These are phyloP conservation scores for Tylopilus subfusipes DNA, from an alignment of 768 basidiomycete species.

Conservation along the genomic window DNA sequence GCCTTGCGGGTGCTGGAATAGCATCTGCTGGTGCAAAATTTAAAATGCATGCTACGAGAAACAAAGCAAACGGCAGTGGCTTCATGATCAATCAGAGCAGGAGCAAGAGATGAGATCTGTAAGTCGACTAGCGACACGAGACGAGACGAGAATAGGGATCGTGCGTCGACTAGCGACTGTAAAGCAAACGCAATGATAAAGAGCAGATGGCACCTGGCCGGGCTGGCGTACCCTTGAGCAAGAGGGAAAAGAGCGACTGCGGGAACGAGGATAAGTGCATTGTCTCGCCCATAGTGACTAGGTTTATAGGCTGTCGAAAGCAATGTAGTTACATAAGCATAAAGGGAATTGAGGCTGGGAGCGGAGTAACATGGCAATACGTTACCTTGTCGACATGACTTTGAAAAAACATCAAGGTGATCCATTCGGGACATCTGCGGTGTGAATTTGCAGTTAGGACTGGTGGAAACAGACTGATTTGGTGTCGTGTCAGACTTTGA, in stretches of 20 bases:
- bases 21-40: conserved; percentile 36
- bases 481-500: background rate
- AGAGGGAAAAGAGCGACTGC: background rate
- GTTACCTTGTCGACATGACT: conserved; percentile 23
- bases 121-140: conserved; percentile 14
- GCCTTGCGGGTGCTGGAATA: conserved; percentile 18
- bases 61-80: conserved; percentile 43
- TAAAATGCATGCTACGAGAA: conserved; percentile 53
- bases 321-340: conserved; percentile 15
- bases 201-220: conserved; percentile 23
- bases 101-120: background rate
- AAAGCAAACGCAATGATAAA: conserved; percentile 7
- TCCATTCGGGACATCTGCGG: background rate
- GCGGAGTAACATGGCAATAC: conserved; percentile 2
- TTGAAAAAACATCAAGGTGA: background rate
- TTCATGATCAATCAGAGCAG: conserved; percentile 43
- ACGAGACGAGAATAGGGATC: background rate
- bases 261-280: background rate
- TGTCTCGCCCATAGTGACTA: background rate
- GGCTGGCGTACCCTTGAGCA: background rate
- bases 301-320: background rate
- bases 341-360: background rate
- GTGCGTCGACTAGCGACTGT: conserved; percentile 18
- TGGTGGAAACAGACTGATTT: conserved; percentile 13
- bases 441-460: conserved; percentile 1